Evolutionary conservation across 139 green algal genomes (phyloP).

Genomic region (Ettlia oleoabundans): DNA sequence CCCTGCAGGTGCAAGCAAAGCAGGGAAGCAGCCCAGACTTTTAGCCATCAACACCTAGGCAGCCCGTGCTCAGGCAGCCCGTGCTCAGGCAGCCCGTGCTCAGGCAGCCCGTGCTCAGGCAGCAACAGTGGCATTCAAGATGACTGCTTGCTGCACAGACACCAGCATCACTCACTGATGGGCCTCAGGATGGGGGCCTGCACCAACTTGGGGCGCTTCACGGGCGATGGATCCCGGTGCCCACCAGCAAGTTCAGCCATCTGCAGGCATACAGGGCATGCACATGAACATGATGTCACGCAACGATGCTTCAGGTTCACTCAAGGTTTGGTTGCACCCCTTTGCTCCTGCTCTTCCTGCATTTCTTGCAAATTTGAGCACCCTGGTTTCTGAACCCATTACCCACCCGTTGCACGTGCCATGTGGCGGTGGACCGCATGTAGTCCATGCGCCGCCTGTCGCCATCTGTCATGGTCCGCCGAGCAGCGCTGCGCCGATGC

Average conservation of each 20-base stretch:
- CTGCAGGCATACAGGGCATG: constrained; percentile 1
- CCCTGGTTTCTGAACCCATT: no score
- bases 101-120: no score
- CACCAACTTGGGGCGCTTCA: background rate
- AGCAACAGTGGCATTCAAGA: no score
- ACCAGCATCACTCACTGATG: constrained; percentile 25
- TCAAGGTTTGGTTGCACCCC: no score
- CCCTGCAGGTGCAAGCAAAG: background rate
- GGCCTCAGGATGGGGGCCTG: background rate
- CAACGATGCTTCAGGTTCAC: no score
- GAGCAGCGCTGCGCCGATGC: background rate
- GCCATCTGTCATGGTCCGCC: background rate
- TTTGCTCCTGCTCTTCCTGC: no score
- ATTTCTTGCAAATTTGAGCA: no score
- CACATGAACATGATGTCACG: background rate
- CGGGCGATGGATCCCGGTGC: constrained; percentile 6
- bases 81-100: no score
- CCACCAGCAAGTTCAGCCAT: constrained; percentile 6
- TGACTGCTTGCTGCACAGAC: no score
- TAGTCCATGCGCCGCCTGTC: constrained; percentile 35
- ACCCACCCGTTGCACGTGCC: constrained; percentile 29
- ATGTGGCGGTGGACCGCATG: constrained; percentile 24
- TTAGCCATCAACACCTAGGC: no score
- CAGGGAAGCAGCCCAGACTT: no score
- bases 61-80: no score